Evolutionary conservation across 129 eudicot species (phyloP).

Genomic region (Scalesia atractyloides): DNA sequence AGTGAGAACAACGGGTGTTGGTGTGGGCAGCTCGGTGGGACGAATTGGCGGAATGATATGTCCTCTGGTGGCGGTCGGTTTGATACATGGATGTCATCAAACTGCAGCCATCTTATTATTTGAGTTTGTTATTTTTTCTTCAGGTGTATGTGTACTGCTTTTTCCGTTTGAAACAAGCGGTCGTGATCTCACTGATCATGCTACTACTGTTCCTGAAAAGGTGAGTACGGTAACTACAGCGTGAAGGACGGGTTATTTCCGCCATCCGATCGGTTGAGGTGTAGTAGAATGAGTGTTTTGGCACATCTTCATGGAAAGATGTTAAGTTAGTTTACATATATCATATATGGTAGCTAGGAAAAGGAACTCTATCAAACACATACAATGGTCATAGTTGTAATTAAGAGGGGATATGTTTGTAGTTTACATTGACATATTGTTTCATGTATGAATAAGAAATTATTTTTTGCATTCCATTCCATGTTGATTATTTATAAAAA

Average conservation of each 20-base stretch:
- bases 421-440: not conserved
- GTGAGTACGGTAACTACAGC: not conserved
- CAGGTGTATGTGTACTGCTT: slow-evolving; percentile 51
- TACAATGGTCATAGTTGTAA: slow-evolving; percentile 7
- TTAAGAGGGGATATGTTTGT: not conserved
- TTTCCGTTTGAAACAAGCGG: slow-evolving; percentile 74
- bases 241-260: not conserved
- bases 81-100: slow-evolving; percentile 67
- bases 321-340: not conserved
- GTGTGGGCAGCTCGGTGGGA: slow-evolving; percentile 62
- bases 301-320: not conserved
- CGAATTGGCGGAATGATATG: slow-evolving; percentile 78
- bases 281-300: slow-evolving; percentile 19
- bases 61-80: slow-evolving; percentile 70
- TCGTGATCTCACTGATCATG: slow-evolving; percentile 42
- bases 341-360: not conserved
- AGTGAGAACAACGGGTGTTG: slow-evolving; percentile 66
- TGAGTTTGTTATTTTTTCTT: slow-evolving; percentile 51
- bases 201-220: slow-evolving; percentile 32
- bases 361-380: slow-evolving; percentile 20
- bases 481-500: not conserved
- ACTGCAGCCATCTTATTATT: slow-evolving; percentile 59
- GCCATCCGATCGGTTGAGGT: not conserved
- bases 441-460: not conserved
- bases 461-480: not conserved